phyloP scores from a whole-genome alignment of 2,329 filamentous ascomycete genomes.

The Diaporthe citriasiana region DNA sequence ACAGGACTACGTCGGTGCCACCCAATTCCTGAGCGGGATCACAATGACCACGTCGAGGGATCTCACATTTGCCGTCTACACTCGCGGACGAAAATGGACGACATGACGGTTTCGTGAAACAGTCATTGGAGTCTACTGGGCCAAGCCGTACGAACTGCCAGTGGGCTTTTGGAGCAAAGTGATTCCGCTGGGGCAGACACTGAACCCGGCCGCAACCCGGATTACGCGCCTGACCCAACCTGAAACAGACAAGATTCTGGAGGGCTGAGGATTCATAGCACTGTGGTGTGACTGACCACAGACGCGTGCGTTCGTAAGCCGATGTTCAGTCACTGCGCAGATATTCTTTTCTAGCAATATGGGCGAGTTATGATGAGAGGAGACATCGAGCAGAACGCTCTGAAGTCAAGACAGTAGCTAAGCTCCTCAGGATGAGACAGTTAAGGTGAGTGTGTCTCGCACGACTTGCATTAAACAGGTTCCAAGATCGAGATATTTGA shows the following conservation, averaged over 20 bases:
- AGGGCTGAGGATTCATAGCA: neutral
- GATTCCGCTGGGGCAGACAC: neutral
- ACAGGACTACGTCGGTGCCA: too few relatives aligned
- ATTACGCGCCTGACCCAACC: neutral
- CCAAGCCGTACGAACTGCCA: constrained; percentile 12
- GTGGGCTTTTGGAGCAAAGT: neutral
- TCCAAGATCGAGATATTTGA: accelerated
- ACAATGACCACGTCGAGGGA: neutral
- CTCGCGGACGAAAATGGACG: neutral
- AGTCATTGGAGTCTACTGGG: neutral
- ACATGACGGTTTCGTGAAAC: neutral
- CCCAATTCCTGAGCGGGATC: too few relatives aligned
- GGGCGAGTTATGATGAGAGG: too few relatives aligned
- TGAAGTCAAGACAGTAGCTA: too few relatives aligned
- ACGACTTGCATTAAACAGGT: neutral
- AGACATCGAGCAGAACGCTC: too few relatives aligned
- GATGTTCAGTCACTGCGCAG: neutral
- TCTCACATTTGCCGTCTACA: too few relatives aligned
- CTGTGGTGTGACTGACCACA: neutral
- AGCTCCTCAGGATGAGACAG: neutral
- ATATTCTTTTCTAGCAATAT: neutral
- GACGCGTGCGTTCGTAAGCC: neutral
- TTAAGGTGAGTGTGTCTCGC: too few relatives aligned
- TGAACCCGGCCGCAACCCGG: neutral
- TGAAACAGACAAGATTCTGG: constrained; percentile 11